phyloP scores from a whole-genome alignment of 208 protist genomes.

The Crithidia acanthocephali region DNA sequence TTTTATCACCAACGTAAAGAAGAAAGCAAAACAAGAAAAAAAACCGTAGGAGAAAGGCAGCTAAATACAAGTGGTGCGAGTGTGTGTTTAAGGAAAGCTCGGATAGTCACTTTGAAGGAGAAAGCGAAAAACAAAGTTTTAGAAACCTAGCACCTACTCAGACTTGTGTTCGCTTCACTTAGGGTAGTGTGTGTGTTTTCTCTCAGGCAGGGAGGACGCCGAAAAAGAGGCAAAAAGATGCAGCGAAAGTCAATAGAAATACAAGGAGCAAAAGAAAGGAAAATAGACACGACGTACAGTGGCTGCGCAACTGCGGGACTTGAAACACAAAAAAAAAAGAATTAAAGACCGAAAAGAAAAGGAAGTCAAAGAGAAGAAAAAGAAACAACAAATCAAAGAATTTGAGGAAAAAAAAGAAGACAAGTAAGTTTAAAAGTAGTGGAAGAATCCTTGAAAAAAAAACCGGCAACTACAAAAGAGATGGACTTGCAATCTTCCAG shows the following conservation, averaged over 20 bases:
- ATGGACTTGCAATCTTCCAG: neutral
- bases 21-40: neutral
- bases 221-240: neutral
- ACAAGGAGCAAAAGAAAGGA: neutral
- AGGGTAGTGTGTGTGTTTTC: too few species aligned
- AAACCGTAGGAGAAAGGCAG: too few species aligned
- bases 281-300: neutral
- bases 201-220: conserved; percentile 1
- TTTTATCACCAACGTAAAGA: neutral
- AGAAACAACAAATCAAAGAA: neutral
- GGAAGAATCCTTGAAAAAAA: neutral
- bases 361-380: neutral
- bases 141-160: neutral
- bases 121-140: conserved; percentile 5
- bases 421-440: neutral
- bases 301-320: neutral
- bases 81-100: neutral
- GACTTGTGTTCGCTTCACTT: neutral
- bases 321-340: neutral
- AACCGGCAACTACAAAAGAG: conserved; percentile 4
- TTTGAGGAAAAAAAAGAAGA: conserved; percentile 7
- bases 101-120: neutral
- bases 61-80: neutral
- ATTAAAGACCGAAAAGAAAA: conserved; percentile 3
- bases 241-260: neutral